Evolutionary conservation across 129 eudicot genomes (phyloP).

Genomic region (Flaveria linearis): DNA sequence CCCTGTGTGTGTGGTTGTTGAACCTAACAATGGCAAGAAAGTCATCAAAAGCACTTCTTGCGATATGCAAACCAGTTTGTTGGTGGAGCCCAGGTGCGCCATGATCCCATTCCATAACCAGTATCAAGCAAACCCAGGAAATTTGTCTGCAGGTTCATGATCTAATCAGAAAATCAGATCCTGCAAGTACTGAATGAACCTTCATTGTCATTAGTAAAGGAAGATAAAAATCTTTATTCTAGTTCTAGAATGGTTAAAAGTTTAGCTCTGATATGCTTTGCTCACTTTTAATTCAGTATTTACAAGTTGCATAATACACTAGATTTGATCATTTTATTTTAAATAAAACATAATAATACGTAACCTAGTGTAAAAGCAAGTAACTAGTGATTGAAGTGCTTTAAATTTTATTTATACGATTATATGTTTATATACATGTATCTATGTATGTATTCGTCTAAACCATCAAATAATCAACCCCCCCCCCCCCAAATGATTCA

Average conservation of each 20-base stretch:
- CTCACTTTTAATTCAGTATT: background rate
- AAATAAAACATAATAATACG: background rate
- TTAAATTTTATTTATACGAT: background rate
- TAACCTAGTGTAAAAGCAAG: too few relatives aligned
- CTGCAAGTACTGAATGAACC: background rate
- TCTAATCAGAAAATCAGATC: background rate
- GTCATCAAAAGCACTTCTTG: background rate
- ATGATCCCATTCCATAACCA: background rate
- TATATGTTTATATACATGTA: slow-evolving; percentile 2
- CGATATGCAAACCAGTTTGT: background rate
- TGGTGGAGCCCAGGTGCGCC: background rate
- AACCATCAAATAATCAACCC: background rate
- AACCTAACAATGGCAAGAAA: background rate
- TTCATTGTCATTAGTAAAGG: background rate
- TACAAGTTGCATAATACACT: background rate
- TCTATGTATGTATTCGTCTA: background rate
- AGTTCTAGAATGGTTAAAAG: background rate
- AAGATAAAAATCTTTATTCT: background rate
- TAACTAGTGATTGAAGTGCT: background rate
- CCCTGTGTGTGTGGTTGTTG: background rate
- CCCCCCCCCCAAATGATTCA: too few relatives aligned
- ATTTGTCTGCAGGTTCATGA: background rate
- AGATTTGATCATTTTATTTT: background rate
- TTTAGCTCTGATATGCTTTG: background rate
- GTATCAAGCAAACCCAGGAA: background rate